Evolutionary conservation across 345 rosid genomes (phyloP).

Genomic region (Nasturtium officinale): DNA sequence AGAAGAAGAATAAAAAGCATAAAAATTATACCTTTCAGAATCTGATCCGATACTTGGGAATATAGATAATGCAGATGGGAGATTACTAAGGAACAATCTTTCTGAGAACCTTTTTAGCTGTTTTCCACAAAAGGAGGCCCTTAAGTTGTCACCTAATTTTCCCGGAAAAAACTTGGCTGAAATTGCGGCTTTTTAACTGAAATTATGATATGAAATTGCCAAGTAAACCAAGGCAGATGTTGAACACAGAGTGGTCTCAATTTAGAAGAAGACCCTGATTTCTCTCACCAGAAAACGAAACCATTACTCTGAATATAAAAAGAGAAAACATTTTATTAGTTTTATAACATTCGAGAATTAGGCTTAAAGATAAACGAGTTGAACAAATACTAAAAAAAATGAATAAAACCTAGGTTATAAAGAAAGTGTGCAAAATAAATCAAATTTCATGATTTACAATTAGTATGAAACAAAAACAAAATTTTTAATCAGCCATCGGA

Average conservation of each 20-base stretch:
- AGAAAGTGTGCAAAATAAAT: constrained; percentile 5
- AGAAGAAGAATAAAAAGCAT: neutral
- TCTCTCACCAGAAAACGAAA: constrained; percentile 34
- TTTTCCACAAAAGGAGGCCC: constrained; percentile 33
- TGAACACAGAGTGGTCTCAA: constrained; percentile 34
- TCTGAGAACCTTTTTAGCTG: constrained; percentile 26
- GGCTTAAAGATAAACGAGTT: constrained; percentile 30
- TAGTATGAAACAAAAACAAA: neutral
- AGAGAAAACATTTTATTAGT: neutral
- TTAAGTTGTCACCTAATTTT: constrained; percentile 8
- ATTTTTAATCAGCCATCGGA: constrained; percentile 33
- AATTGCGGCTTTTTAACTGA: constrained; percentile 27
- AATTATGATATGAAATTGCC: neutral
- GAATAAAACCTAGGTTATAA: constrained; percentile 1
- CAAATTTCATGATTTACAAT: neutral
- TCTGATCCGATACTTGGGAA: constrained; percentile 34
- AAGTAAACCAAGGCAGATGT: constrained; percentile 11
- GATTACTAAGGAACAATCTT: constrained; percentile 17
- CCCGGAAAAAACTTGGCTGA: constrained; percentile 31
- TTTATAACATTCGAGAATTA: constrained; percentile 1
- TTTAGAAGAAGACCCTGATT: constrained; percentile 29
- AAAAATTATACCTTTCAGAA: constrained; percentile 39
- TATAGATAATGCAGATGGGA: constrained; percentile 35
- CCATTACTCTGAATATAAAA: constrained; percentile 19
- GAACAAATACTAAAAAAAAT: constrained; percentile 6